These are phyloP conservation scores for Boletus reticuloceps DNA, from an alignment of 768 basidiomycete species.

Conservation along the genomic window DNA sequence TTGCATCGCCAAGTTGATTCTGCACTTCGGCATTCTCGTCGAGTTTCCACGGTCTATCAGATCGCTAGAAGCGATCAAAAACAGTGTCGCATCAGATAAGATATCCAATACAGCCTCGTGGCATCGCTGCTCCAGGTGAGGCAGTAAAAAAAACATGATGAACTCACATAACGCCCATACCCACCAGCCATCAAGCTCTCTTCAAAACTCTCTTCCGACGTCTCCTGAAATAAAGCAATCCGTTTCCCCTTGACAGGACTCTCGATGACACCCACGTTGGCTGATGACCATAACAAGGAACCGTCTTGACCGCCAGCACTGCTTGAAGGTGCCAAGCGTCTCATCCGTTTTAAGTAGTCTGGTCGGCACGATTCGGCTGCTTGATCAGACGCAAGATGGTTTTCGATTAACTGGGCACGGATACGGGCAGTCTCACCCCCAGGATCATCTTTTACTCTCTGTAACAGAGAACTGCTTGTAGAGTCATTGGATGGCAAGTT, in stretches of 20 bases:
- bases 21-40: slow-evolving; percentile 15
- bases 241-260: slow-evolving; percentile 72
- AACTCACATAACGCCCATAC: slow-evolving; percentile 69
- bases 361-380: slow-evolving; percentile 65
- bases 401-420: slow-evolving; percentile 50
- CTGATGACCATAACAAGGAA: slow-evolving; percentile 22
- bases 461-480: not conserved
- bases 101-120: slow-evolving; percentile 6
- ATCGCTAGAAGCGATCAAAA: slow-evolving; percentile 19
- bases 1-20: slow-evolving; percentile 9
- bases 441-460: slow-evolving; percentile 20
- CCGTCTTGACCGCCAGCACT: slow-evolving; percentile 18
- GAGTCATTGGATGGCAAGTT: not conserved
- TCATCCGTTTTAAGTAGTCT: slow-evolving; percentile 66
- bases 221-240: slow-evolving; percentile 76
- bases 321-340: slow-evolving; percentile 43
- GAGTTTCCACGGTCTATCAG: slow-evolving; percentile 22
- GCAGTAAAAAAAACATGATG: not conserved
- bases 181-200: slow-evolving; percentile 82
- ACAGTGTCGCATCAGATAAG: slow-evolving; percentile 8
- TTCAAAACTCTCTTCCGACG: slow-evolving; percentile 81
- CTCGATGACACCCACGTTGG: slow-evolving; percentile 58
- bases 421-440: slow-evolving; percentile 64
- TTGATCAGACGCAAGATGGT: slow-evolving; percentile 44
- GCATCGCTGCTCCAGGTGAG: not conserved